Base-by-base conservation (phyloP, 257 asterid species). In the Coffea eugenioides region DNA sequence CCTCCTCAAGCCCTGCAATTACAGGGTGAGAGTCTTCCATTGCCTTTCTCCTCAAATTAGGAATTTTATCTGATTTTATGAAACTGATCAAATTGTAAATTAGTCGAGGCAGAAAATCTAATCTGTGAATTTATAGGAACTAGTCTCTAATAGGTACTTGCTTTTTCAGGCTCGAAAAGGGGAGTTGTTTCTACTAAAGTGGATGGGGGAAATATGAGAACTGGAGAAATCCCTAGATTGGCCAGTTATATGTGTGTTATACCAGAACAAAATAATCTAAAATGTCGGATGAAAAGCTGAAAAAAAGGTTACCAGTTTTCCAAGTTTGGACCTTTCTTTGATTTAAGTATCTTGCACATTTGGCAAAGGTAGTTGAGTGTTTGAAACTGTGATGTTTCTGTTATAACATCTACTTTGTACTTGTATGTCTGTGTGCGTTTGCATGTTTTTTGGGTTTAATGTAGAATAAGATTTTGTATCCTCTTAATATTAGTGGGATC, bases 11-110 rank as follows among this genome's bases (percentile, higher is more conserved):
- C 77, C 56, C 81, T 64, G 82, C 65, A 61, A 27, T 72, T 75
- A 21, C 84, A 18, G 88, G 94, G 92, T 91, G 25, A 8, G 10
- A 21, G 10, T n/a, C 18, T 71, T 41, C 8, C 61, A 34, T 49
- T 62, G 36, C 25, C 45, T 25, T 43, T 69, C 61, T 72, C 13
- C 4, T 7, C 8, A 23, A 74, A 41, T 34, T 43, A 64, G 13
- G 18, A 21, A 43, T 10, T 46, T 76, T 23, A 23, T 23, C 54
- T 73, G 49, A 51, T 14, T 4, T 39, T 39, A n/a, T 3, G 7
- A 0, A 69, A 69, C n/a, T 56, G 62, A 69, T 59, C 14, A 18
- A 45, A 39, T 69, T 59, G 2, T 69, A 45, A 21, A 23, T 41
- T 36, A 34, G 5, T 9, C 15, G 41, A 39, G 43, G 43, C 43